Evolutionary conservation across 1,139 yeast species (phyloP), one percentile per base, ranked within the genome.

Genomic region (Chernovozyma sophiae-reginae): DNA sequence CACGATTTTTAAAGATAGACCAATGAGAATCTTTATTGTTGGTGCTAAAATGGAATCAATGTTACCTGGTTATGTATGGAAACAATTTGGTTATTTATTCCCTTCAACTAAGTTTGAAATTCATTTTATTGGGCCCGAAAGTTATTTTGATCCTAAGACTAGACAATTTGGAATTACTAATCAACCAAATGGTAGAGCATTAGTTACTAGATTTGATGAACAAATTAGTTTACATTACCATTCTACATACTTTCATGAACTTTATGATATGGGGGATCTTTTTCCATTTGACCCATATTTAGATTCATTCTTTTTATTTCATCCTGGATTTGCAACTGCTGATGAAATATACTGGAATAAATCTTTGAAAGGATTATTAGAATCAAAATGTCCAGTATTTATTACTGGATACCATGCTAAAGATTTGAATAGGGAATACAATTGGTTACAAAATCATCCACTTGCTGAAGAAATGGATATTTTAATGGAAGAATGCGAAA

Each of bases 251-350:
- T 92, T 92, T 78, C 89, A 89, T 55, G 92, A 85, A 35, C 72
- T 85, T 41, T 95, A 92, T 60, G 87, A 87, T 49, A 82, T 86
- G 41, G 95, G 92, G 50, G 97, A 90, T 61, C 83, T 92, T 57
- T 87, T 89, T 81, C 98, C 98, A 13, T 92, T 90, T 58, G 98
- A 92, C 60, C 98, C 99, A 30, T 92, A 90, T 60, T 74, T 86
- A 58, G 98, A 92, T 58, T 78, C 80, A 22, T 92, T 92, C 65
- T 89, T 87, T 72, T 68, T 86, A 37, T 92, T 90, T 83, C 97
- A 92, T 59, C 97, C 98, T 2, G 96, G 96, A 31, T 77, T 89
- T 58, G 83, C 87, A 20, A 85, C 95, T 15, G 86, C 87, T 11
- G 96, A 87, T 55, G 77, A 85, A 34, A 72, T 77, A 56, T 79